phyloP scores from a whole-genome alignment of 177 flowering plant genomes.

The Vitis hybrid region DNA sequence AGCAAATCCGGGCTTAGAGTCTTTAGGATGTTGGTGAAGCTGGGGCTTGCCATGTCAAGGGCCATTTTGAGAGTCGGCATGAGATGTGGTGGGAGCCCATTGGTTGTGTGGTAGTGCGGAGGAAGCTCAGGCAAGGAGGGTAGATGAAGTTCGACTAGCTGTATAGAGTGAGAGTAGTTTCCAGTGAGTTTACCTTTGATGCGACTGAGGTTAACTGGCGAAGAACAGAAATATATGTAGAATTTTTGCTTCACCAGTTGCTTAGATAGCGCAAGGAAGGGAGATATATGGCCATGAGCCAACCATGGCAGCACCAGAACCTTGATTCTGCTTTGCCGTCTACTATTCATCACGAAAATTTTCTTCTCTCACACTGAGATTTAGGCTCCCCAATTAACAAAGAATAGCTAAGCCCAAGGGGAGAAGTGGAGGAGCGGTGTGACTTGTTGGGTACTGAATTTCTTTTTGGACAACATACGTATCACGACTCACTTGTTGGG shows the following conservation, averaged over 20 bases:
- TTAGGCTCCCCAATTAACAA: too few relatives aligned
- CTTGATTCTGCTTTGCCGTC: background rate
- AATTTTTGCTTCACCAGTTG: conserved; percentile 3
- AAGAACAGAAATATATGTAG: conserved; percentile 14
- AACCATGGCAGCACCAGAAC: conserved; percentile 25
- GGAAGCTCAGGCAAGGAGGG: conserved; percentile 31
- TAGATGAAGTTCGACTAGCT: conserved; percentile 30
- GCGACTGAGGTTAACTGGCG: conserved; percentile 17
- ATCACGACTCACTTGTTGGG: too few relatives aligned
- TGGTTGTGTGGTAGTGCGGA: conserved; percentile 37
- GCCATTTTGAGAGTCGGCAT: conserved; percentile 28
- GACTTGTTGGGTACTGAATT: too few relatives aligned
- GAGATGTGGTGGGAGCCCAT: conserved; percentile 37
- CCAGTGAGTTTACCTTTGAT: conserved; percentile 11
- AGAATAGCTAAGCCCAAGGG: too few relatives aligned
- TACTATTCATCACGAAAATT: background rate
- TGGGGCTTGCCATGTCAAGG: conserved; percentile 13
- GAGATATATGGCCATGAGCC: background rate
- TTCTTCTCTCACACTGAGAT: too few relatives aligned
- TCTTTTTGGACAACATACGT: too few relatives aligned
- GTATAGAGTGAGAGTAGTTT: conserved; percentile 14
- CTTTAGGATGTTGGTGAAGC: conserved; percentile 15
- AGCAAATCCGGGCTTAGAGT: conserved; percentile 23
- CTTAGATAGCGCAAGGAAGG: conserved; percentile 20
- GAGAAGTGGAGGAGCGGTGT: too few relatives aligned